These are phyloP conservation scores for Tetradesmus lagerheimii DNA, from an alignment of 139 green algal species.

Conservation along the genomic window DNA sequence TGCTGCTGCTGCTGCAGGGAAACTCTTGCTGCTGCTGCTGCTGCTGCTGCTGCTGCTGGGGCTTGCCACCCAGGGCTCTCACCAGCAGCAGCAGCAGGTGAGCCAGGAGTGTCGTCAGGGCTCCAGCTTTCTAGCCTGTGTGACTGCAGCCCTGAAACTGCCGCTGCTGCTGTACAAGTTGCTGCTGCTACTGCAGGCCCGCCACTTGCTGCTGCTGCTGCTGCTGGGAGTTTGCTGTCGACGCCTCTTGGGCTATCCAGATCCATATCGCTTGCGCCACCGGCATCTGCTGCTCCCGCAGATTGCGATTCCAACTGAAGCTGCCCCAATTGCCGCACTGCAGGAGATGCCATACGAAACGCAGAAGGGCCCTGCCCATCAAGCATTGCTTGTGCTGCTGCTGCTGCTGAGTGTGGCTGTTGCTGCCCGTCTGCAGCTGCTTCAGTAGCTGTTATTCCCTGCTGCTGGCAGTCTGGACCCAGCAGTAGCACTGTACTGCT, in stretches of 20 bases:
- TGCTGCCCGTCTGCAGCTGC: not conserved
- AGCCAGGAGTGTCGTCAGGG: not conserved
- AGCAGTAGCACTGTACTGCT: not conserved
- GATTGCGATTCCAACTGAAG: not conserved
- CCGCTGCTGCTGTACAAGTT: slow-evolving; percentile 9
- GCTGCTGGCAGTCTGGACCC: not conserved
- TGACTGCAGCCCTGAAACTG: not conserved
- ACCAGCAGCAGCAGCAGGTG: not conserved
- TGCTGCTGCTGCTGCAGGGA: slow-evolving; percentile 18
- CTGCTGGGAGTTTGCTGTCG: not conserved
- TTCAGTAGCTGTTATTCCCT: not conserved
- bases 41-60: not conserved
- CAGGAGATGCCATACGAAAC: not conserved
- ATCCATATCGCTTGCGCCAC: not conserved
- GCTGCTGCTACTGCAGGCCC: not conserved
- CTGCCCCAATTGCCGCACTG: not conserved
- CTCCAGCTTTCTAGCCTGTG: not conserved
- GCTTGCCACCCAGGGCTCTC: not conserved
- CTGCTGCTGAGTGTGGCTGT: not conserved
- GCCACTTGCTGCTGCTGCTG: slow-evolving; percentile 22
- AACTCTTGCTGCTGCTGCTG: slow-evolving; percentile 1
- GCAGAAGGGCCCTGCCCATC: not conserved
- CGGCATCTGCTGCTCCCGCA: not conserved
- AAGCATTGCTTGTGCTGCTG: not conserved
- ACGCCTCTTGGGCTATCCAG: not conserved